Evolutionary conservation across 345 rosid species (phyloP).

Genomic region (Ailanthus altissimus): DNA sequence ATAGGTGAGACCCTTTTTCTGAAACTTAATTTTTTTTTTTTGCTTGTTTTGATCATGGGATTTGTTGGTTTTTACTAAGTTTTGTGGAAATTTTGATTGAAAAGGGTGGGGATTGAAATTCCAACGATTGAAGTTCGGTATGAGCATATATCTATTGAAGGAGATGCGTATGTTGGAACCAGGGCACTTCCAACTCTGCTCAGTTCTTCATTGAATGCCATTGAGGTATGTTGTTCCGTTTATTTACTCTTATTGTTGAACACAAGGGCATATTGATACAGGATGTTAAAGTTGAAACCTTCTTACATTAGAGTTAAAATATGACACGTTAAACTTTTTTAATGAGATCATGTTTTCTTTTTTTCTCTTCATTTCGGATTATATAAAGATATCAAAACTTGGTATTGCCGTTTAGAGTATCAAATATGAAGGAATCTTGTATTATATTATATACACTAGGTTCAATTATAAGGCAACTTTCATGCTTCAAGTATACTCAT

Average conservation of each 20-base stretch:
- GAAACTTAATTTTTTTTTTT: background rate
- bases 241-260: no score
- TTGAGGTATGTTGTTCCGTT: slow-evolving; percentile 37
- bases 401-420: background rate
- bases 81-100: background rate
- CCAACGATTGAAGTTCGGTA: slow-evolving; percentile 56
- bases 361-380: background rate
- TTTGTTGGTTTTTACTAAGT: background rate
- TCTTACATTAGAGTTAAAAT: background rate
- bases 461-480: no score
- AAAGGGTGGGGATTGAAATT: slow-evolving; percentile 54
- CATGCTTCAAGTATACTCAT: no score
- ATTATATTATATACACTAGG: background rate
- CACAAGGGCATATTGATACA: no score
- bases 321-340: background rate
- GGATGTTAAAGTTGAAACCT: no score
- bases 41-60: background rate
- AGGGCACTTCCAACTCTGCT: slow-evolving; percentile 57
- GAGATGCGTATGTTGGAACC: slow-evolving; percentile 58
- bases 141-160: slow-evolving; percentile 47
- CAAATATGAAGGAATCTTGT: background rate
- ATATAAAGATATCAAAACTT: background rate
- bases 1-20: slow-evolving; percentile 35
- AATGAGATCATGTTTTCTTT: background rate
- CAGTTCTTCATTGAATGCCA: slow-evolving; percentile 40